phyloP scores from a whole-genome alignment of 306 rosid genomes.

The Acacia melanoxylon region DNA sequence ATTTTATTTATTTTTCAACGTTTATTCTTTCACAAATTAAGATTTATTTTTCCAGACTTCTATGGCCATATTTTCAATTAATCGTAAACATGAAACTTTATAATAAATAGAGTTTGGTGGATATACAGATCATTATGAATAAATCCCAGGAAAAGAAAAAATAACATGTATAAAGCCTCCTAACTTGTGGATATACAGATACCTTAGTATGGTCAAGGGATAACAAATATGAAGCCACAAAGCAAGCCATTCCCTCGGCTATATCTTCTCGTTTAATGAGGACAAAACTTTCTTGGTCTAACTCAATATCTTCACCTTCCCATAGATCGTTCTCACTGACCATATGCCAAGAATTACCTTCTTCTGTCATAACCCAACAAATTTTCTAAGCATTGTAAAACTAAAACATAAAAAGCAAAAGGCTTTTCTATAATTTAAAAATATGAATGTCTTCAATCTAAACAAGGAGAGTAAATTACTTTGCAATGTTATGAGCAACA shows the following conservation, averaged over 20 bases:
- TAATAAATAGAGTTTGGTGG: neutral
- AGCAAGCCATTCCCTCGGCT: conserved; percentile 81
- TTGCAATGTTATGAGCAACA: neutral
- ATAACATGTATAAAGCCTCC: neutral
- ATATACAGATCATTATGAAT: neutral
- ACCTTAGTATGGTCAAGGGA: conserved; percentile 83
- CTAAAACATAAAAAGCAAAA: conserved; percentile 9
- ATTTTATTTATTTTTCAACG: too few species aligned
- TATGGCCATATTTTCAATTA: neutral
- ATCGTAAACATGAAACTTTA: too few species aligned
- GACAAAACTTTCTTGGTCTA: conserved; percentile 68
- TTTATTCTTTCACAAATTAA: too few species aligned
- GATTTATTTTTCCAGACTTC: neutral
- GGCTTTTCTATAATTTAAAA: neutral
- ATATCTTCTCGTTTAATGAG: conserved; percentile 82
- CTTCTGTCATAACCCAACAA: conserved; percentile 49
- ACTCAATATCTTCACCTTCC: conserved; percentile 49
- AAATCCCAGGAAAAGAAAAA: neutral
- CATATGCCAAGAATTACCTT: conserved; percentile 81
- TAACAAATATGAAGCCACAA: conserved; percentile 78
- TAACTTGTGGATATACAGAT: neutral
- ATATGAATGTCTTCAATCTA: neutral
- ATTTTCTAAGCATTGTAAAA: conserved; percentile 2
- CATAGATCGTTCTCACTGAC: conserved; percentile 69
- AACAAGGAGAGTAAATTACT: conserved; percentile 6